Conservation (phyloP, 2,329 filamentous ascomycete species). For the Xylaria sp. region DNA sequence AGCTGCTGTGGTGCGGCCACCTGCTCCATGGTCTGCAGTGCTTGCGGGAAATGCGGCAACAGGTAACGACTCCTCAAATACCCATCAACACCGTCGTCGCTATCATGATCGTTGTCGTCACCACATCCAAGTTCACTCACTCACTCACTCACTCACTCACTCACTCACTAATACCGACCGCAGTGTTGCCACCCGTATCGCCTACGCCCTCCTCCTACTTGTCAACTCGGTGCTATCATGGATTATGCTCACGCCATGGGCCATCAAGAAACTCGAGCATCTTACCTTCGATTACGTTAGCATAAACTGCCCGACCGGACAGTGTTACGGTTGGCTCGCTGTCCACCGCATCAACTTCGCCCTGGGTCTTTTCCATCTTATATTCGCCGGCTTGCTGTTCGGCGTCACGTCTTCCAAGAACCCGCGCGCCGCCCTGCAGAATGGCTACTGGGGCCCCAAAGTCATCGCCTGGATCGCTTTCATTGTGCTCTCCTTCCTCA, state of each 20-base stretch:
- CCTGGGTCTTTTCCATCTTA: constrained; percentile 90
- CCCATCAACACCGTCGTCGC: constrained; percentile 1
- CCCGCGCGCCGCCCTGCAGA: constrained; percentile 88
- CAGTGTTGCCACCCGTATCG: constrained; percentile 96
- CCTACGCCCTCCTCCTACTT: constrained; percentile 92
- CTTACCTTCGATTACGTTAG: constrained; percentile 95
- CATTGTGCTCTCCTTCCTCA: constrained; percentile 92
- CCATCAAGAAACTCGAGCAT: constrained; percentile 93
- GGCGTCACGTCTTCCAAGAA: constrained; percentile 90
- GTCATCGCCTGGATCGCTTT: constrained; percentile 88
- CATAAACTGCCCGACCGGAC: constrained; percentile 88
- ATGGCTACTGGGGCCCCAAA: constrained; percentile 99
- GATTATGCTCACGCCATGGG: constrained; percentile 99
- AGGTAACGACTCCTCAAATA: constrained; percentile 66
- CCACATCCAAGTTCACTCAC: not conserved
- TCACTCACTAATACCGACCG: constrained; percentile 26
- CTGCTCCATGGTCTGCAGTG: constrained; percentile 94
- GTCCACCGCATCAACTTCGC: constrained; percentile 99
- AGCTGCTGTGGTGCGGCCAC: constrained; percentile 98
- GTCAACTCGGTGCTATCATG: constrained; percentile 97
- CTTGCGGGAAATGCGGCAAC: constrained; percentile 97
- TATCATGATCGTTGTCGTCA: not conserved
- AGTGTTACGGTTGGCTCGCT: constrained; percentile 95
- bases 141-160: not conserved
- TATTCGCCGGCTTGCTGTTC: constrained; percentile 85